phyloP scores from a whole-genome alignment of 2,329 filamentous ascomycete genomes.

The Aspergillus spinulosporus region DNA sequence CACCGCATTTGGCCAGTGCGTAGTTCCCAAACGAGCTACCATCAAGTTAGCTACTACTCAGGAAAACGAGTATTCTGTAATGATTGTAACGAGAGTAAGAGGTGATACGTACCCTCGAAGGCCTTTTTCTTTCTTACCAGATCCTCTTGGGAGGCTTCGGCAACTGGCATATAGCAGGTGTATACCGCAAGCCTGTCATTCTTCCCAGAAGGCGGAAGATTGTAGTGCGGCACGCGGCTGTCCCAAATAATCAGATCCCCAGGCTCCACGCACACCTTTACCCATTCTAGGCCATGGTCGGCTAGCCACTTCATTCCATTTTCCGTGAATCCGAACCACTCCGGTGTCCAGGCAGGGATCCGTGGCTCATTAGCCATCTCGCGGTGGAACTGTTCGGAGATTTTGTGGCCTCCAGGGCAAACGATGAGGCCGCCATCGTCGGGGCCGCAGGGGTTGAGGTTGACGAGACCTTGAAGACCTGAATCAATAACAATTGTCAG shows the following conservation, averaged over 20 bases:
- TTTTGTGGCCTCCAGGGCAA: conserved; percentile 31
- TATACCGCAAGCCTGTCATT: conserved; percentile 40
- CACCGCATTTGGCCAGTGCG: conserved; percentile 40
- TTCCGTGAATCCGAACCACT: conserved; percentile 35
- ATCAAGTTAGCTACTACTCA: neutral
- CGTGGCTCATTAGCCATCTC: conserved; percentile 32
- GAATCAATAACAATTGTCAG: neutral
- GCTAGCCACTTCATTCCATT: conserved; percentile 38
- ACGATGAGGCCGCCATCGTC: conserved; percentile 43
- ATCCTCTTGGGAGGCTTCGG: conserved; percentile 43
- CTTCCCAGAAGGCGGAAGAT: conserved; percentile 35
- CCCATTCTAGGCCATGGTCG: conserved; percentile 30
- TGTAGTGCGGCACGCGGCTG: conserved; percentile 42
- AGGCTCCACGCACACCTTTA: conserved; percentile 46
- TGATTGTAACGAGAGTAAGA: neutral
- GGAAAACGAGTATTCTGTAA: no score
- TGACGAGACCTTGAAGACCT: conserved; percentile 50
- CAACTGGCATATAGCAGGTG: conserved; percentile 45
- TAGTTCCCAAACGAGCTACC: conserved; percentile 37
- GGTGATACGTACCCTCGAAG: conserved; percentile 31
- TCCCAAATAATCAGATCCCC: conserved; percentile 50
- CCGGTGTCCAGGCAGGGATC: conserved; percentile 29
- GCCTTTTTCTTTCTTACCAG: conserved; percentile 45
- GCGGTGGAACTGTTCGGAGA: conserved; percentile 35
- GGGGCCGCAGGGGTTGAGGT: conserved; percentile 40